These are phyloP conservation scores for Ampelomyces quisqualis DNA, from an alignment of 2,329 filamentous ascomycete genomes.

Conservation along the genomic window DNA sequence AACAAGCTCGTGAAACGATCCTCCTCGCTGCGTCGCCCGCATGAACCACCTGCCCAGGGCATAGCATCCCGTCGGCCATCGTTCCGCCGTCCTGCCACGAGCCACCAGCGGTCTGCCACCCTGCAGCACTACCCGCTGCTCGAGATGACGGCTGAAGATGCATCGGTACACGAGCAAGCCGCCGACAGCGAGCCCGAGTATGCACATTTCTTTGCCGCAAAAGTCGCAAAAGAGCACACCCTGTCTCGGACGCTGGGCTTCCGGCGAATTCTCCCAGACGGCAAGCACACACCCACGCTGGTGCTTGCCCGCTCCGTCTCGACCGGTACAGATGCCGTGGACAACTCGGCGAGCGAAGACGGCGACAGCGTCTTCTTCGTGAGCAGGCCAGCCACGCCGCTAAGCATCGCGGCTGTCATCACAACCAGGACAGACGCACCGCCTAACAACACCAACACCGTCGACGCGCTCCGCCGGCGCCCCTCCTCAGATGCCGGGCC, in stretches of 20 bases:
- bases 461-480: constrained; percentile 12
- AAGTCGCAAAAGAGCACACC: constrained; percentile 37
- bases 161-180: constrained; percentile 20
- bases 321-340: constrained; percentile 36
- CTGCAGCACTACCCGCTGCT: constrained; percentile 56
- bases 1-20: constrained; percentile 79
- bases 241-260: constrained; percentile 46
- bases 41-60: constrained; percentile 50
- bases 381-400: constrained; percentile 44
- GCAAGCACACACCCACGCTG: constrained; percentile 50
- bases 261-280: constrained; percentile 49
- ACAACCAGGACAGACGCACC: constrained; percentile 24
- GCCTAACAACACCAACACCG: constrained; percentile 7
- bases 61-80: constrained; percentile 64
- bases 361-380: constrained; percentile 44
- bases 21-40: constrained; percentile 56
- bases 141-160: constrained; percentile 29
- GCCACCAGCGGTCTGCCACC: constrained; percentile 73
- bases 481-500: constrained; percentile 21
- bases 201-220: constrained; percentile 43
- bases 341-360: constrained; percentile 42
- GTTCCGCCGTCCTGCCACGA: constrained; percentile 73
- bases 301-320: constrained; percentile 49
- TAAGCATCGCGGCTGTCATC: constrained; percentile 34
- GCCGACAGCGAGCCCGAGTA: constrained; percentile 37